Evolutionary conservation across 2,329 filamentous ascomycete species (phyloP).

Genomic region (Paecilomyces dactylethromorphus): DNA sequence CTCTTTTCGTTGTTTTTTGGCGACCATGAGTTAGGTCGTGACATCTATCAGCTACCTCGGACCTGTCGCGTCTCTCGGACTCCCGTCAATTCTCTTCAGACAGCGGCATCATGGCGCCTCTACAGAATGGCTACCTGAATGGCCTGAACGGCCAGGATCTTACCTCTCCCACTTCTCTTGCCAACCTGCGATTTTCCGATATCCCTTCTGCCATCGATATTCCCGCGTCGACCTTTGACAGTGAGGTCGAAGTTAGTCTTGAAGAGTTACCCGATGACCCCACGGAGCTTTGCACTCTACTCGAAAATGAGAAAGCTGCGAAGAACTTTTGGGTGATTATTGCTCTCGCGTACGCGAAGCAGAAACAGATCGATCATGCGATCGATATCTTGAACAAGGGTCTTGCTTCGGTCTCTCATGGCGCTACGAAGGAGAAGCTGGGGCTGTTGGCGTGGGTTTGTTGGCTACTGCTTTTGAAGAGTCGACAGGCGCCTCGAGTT

Average conservation of each 20-base stretch:
- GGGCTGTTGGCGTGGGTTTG: conserved; percentile 78
- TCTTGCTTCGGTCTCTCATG: conserved; percentile 62
- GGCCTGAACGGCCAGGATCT: conserved; percentile 42
- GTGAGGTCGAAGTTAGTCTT: conserved; percentile 83
- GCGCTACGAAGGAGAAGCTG: conserved; percentile 72
- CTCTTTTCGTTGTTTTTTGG: not conserved
- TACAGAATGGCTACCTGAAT: conserved; percentile 46
- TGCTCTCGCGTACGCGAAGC: conserved; percentile 91
- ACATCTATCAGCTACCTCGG: conserved; percentile 21
- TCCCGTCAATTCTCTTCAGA: not conserved
- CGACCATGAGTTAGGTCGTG: conserved; percentile 8
- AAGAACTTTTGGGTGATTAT: conserved; percentile 98
- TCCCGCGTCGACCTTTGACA: conserved; percentile 55
- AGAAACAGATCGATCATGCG: conserved; percentile 82
- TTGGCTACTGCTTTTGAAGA: conserved; percentile 89
- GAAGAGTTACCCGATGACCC: conserved; percentile 88
- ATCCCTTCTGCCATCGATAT: conserved; percentile 60
- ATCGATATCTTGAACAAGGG: conserved; percentile 67
- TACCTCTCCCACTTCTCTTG: conserved; percentile 22
- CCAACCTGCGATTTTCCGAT: conserved; percentile 50
- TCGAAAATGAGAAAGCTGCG: conserved; percentile 88
- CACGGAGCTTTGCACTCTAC: conserved; percentile 86
- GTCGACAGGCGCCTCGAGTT: conserved; percentile 68
- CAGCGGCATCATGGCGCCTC: conserved; percentile 42
- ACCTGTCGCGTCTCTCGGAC: conserved; percentile 2